Base-by-base conservation (phyloP, 2,329 filamentous ascomycete species). In the Grosmannia huntii region DNA sequence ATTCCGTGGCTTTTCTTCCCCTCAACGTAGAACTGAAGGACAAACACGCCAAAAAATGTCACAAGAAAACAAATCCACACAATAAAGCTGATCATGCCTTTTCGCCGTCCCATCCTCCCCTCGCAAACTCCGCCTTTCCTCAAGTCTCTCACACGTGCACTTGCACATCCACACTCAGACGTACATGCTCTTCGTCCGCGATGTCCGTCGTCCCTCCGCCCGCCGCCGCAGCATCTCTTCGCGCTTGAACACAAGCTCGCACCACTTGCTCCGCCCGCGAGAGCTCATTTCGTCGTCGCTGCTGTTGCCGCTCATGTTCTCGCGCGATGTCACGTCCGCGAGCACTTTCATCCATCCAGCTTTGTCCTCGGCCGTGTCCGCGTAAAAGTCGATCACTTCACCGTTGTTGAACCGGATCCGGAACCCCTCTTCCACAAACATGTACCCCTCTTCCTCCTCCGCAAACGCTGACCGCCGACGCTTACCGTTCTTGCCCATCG, bases 351-450 rank as follows among this genome's bases (percentile, higher is more conserved):
- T 94, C 94, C 94, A 99, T 57, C 84, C 87, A 52, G 96, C 89
- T 74, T 97, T 99, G 68, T 94, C 87, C 46, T 82, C 82, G 1
- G 85, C 82, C 36, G 84, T 91, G 71, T 97, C 92, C 67, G 92
- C 94, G 68, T 99, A 97, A 70, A 97, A 97, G 76, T 97, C 92
- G 68, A 99, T 99, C 62, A 96, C 85, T 73, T 99, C 94, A 61
- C 94, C 94, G 67, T 99, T 99, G 69, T 89, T 95, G 73, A 99
- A 99, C 59, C 92, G 90, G 69, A 99, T 95, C 48, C 94, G 89
- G 85, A 99, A 99, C 3, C 94, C 94, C 70, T 99, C 94, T 71
- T 99, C 94, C 57, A 99, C 92, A 70, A 99, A 99, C 88, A 96
- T 96, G 76, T 99, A 99, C 49, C 94, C 94, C 69, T 99, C 94